phyloP scores from a whole-genome alignment of 345 rosid species.

The Durio zibethinus region DNA sequence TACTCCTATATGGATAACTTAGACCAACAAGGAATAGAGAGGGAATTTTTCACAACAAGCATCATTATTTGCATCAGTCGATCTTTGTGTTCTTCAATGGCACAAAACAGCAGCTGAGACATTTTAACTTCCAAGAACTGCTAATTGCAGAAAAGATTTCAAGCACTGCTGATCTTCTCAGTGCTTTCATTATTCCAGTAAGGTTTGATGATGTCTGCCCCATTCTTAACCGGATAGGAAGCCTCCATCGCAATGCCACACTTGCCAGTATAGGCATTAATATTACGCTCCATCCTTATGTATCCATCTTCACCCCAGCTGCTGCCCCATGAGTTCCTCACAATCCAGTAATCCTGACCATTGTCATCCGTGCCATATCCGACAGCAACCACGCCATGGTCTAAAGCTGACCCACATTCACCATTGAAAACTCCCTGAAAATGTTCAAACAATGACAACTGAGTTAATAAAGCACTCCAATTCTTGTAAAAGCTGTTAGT shows the following conservation, averaged over 20 bases:
- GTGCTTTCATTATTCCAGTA: slow-evolving; percentile 16
- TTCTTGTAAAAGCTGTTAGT: neutral
- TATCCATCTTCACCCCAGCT: slow-evolving; percentile 72
- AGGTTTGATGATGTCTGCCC: slow-evolving; percentile 37
- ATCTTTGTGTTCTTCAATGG: neutral
- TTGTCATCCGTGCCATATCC: slow-evolving; percentile 77
- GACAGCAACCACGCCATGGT: slow-evolving; percentile 76
- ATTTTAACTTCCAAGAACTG: slow-evolving; percentile 37
- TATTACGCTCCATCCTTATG: slow-evolving; percentile 49
- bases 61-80: neutral
- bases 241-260: slow-evolving; percentile 60
- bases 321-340: slow-evolving; percentile 73
- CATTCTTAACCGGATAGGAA: slow-evolving; percentile 55
- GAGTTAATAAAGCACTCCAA: neutral
- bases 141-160: neutral
- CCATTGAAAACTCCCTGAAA: slow-evolving; percentile 80
- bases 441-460: neutral
- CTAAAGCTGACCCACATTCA: slow-evolving; percentile 54
- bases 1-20: neutral
- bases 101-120: neutral
- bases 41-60: neutral
- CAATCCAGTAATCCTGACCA: slow-evolving; percentile 79
- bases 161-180: slow-evolving; percentile 25
- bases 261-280: slow-evolving; percentile 29
- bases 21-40: slow-evolving; percentile 1